Evolutionary conservation across 2,329 filamentous ascomycete genomes (phyloP).

Genomic region (Cladorrhinum sp.): DNA sequence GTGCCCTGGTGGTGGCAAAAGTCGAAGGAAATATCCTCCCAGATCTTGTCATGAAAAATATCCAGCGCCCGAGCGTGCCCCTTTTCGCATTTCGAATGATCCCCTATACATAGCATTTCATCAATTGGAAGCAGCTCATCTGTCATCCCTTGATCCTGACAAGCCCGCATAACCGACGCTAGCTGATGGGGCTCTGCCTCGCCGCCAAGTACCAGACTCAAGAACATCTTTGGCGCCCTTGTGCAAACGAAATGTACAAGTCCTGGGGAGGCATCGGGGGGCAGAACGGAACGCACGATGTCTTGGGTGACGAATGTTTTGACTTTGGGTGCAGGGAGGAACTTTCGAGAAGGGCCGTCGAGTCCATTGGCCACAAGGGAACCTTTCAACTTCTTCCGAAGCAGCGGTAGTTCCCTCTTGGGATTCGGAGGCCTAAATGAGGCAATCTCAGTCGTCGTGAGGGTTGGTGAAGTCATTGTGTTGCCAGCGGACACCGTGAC

Average conservation of each 20-base stretch:
- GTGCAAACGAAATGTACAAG: neutral
- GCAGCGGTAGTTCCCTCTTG: neutral
- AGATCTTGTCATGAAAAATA: conserved; percentile 1
- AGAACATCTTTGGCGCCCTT: neutral
- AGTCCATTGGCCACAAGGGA: neutral
- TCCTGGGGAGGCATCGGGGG: neutral
- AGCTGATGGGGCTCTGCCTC: neutral
- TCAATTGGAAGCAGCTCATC: neutral
- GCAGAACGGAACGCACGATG: neutral
- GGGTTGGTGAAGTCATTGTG: too few relatives aligned
- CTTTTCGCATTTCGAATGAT: neutral
- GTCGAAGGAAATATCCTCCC: neutral
- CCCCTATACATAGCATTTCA: neutral
- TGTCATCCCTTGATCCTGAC: neutral
- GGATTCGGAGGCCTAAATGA: too few relatives aligned
- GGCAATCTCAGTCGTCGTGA: too few relatives aligned
- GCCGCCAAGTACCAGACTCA: neutral
- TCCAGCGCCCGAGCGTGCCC: neutral
- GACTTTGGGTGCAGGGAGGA: neutral
- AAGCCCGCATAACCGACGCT: neutral
- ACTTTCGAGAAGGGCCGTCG: neutral
- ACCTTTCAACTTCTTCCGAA: neutral
- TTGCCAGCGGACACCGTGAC: too few relatives aligned
- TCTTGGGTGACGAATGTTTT: neutral
- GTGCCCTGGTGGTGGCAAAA: neutral